Base-by-base conservation (phyloP, 2,329 filamentous ascomycete species). In the Aspergillus puulaauensis region DNA sequence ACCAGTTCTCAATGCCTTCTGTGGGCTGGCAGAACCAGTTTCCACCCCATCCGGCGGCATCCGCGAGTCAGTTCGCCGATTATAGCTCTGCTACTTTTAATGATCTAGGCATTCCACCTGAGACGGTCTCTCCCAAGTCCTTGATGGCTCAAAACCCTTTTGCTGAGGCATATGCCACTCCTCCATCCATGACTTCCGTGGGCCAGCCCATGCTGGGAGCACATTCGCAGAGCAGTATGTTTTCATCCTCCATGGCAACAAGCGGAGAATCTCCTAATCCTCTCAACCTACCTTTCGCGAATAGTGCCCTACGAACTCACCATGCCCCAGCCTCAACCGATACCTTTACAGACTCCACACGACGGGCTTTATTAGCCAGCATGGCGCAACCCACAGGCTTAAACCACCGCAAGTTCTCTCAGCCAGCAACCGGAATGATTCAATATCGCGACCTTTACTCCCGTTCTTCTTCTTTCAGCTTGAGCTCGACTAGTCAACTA, bases 61-160 rank as follows among this genome's bases (percentile, higher is more conserved):
- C 85, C 44, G 75, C 79, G 5, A 86, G 87, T 67, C 85, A 87
- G 5, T 93, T 91, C 71, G 82, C 87, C 73, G 91, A 96, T 68
- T 82, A 91, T 62, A 86, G 86, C 70, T 83, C 85, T 62, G 82
- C 86, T 43, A 86, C 90, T 37, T 92, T 96, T 71, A 87, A 90
- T 58, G 91, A 95, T 63, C 69, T 86, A 71, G 86, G 92, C 68
- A 80, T 90, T 65, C 85, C 84, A 62, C 84, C 86, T 49, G 86
- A 86, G 61, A 90, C 89, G 12, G 80, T 93, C 58, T 93, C 91
- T 60, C 90, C 91, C 48, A 90, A 92, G 72, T 88, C 88, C 62
- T 75, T 90, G 44, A 80, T 86, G 70, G 85, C 88, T 67, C 89
- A 91, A 74, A 86, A 84, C 68, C 82, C 86, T 65, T 85, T 85